Base-by-base conservation (phyloP, 2,329 filamentous ascomycete genomes). In the Fusarium sp. region DNA sequence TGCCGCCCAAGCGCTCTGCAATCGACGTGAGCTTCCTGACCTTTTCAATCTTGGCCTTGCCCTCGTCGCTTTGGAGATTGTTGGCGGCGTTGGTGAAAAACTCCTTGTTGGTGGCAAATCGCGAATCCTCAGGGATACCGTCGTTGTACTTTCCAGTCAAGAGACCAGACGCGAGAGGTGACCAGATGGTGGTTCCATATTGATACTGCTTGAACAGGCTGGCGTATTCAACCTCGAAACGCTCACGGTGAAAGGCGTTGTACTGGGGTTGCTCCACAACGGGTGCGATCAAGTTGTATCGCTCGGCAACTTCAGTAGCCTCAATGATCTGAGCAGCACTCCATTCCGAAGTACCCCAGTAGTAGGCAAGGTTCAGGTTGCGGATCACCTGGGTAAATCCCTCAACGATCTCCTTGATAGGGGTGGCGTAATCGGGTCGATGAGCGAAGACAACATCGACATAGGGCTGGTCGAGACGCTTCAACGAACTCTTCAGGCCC, bases 261-360 rank as follows among this genome's bases (percentile, higher is more conserved):
- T 92, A 92, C 70, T 87, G 83, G 1, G 90, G 90, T 80, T 92
- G 90, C 78, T 92, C 90, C 71, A 90, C 87, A 3, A 91, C 76
- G 2, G 90, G 90, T 0, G 85, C 88, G 58, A 92, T 86, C 34
- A 92, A 82, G n/a, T 85, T 84, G 12, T 91, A 83, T 70, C 84
- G 83, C 70, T 89, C 86, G 18, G 90, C 89, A 62, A 82, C 88
- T 28, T 73, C 65, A 78, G 60, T 76, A 0, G 90, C 90, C 65
- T 89, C 84, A 9, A 86, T 85, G 72, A 92, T 92, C 81, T 92
- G 89, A 63, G 87, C 85, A 43, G 90, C 89, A 67, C 83, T 85
- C 90, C 90, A 92, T 79, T 92, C 90, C 1, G 88, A 90, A 0
- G 90, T 92, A 40, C 90, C 90, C 73, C 73, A 75, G 73, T 75